Conservation (phyloP, 2,329 filamentous ascomycete genomes). For the Trichoderma sp. region DNA sequence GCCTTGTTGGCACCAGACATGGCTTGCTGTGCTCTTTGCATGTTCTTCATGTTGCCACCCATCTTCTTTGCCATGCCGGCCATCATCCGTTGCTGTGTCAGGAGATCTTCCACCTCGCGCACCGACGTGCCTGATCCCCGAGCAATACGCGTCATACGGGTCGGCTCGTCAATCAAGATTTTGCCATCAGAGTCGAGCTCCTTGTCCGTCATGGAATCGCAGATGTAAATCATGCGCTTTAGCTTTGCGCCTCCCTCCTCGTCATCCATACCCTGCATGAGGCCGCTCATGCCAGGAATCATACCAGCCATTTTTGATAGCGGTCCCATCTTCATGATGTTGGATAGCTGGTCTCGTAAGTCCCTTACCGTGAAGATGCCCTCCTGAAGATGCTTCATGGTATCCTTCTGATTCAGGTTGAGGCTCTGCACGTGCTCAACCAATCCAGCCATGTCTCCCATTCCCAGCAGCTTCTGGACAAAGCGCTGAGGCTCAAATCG, state of each 20-base stretch:
- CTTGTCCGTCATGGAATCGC: conserved; percentile 95
- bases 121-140: conserved; percentile 87
- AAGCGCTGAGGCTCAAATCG: conserved; percentile 91
- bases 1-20: conserved; percentile 89
- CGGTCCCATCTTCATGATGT: conserved; percentile 99
- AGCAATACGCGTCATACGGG: conserved; percentile 87
- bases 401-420: conserved; percentile 96
- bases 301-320: conserved; percentile 97
- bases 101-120: conserved; percentile 86
- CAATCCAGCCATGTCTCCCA: conserved; percentile 93
- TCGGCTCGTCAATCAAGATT: conserved; percentile 87
- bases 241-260: conserved; percentile 92
- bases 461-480: conserved; percentile 87
- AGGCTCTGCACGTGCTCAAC: conserved; percentile 96
- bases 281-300: conserved; percentile 90
- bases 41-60: conserved; percentile 96
- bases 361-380: conserved; percentile 95
- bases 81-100: conserved; percentile 99
- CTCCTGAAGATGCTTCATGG: conserved; percentile 97
- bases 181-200: conserved; percentile 96
- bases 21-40: conserved; percentile 87
- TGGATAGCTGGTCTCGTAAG: conserved; percentile 88
- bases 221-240: conserved; percentile 98
- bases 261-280: conserved; percentile 96
- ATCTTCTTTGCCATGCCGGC: conserved; percentile 99